Evolutionary conservation across 169 alveolate species (phyloP), one percentile per base, ranked within the genome.

Genomic region (Besnoitia besnoiti): DNA sequence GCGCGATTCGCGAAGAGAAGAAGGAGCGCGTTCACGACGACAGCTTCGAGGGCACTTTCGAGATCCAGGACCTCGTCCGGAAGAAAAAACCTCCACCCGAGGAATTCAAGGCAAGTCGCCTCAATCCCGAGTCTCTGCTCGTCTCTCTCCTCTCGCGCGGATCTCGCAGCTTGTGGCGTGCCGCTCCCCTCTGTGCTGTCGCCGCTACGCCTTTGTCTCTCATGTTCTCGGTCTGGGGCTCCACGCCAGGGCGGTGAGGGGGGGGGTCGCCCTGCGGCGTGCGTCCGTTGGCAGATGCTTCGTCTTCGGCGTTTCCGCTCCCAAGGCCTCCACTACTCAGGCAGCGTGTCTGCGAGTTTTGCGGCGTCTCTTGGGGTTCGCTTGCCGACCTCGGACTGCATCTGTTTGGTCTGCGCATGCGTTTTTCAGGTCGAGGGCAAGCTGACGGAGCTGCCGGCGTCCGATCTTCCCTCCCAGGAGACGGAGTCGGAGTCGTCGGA

Each of bases 1-100:
- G 87, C 19, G 35, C 87, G 37, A 77, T 77, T 7, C 87, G 87
- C 87, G 87, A 77, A 7, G 55, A 4, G 59, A 39, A n/a, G 59
- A 77, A 77, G 59, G 40, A 77, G n/a, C n/a, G n/a, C n/a, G n/a
- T n/a, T n/a, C n/a, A n/a, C 37, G 87, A 77, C 4, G 87, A 39
- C 33, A 55, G 59, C 61, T 40, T 77, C 19, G 50, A 77, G 61
- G 87, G 87, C 7, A 42, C 49, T 7, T 77, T 77, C 21, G 87
- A 77, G 24, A 42, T 77, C 87, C 30, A 24, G 21, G 59, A 27
- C 87, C 59, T 77, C 49, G 59, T 21, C 59, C 16, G 8, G 59
- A 77, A 77, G 87, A 77, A 77, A 55, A 77, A 77, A 37, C 37
- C n/a, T 4, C 10, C 0, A 19, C 1, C n/a, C 37, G 59, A 42